Percentiles rank a stretch among this genome's conserved stretches.
Conservation (phyloP, 495 filamentous ascomycete species). For the Stereocaulon alpinum region DNA sequence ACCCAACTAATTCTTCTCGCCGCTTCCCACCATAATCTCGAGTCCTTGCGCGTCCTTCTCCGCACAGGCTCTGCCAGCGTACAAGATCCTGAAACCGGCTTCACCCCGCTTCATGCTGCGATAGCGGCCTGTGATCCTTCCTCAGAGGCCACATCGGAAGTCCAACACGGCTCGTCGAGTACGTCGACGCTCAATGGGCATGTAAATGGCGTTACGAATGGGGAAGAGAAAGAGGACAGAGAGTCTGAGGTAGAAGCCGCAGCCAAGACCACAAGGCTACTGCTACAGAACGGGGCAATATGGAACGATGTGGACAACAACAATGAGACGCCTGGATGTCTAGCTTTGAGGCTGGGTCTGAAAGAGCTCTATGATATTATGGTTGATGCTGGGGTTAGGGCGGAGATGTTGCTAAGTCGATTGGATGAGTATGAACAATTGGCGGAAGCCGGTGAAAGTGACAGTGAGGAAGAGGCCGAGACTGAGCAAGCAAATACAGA, state of each 20-base stretch:
- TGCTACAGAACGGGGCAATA: conserved; percentile 81
- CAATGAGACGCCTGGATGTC: conserved; percentile 83
- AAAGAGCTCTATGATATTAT: conserved; percentile 70
- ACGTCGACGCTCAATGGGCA: conserved; percentile 14
- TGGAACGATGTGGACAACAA: conserved; percentile 90
- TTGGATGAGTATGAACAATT: conserved; percentile 71
- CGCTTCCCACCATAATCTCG: conserved; percentile 71
- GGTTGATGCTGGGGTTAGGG: conserved; percentile 85
- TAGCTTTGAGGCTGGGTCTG: conserved; percentile 62
- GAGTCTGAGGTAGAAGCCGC: conserved; percentile 43
- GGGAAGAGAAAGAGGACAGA: conserved; percentile 12
- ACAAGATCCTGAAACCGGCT: conserved; percentile 76
- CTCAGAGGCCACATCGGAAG: conserved; percentile 30
- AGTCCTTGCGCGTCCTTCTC: conserved; percentile 62
- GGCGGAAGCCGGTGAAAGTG: conserved; percentile 50
- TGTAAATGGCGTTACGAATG: conserved; percentile 22
- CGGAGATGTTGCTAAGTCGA: conserved; percentile 71
- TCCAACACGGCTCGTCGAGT: conserved; percentile 14
- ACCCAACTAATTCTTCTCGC: conserved; percentile 60
- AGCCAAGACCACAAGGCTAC: conserved; percentile 56
- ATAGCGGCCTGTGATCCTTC: conserved; percentile 68
- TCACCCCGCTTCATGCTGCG: conserved; percentile 80
- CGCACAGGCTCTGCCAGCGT: conserved; percentile 59
- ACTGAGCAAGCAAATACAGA: conserved; percentile 23
- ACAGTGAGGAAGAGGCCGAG: conserved; percentile 28